phyloP scores from a whole-genome alignment of 441 rosid species.

The Adansonia rubrostipa region DNA sequence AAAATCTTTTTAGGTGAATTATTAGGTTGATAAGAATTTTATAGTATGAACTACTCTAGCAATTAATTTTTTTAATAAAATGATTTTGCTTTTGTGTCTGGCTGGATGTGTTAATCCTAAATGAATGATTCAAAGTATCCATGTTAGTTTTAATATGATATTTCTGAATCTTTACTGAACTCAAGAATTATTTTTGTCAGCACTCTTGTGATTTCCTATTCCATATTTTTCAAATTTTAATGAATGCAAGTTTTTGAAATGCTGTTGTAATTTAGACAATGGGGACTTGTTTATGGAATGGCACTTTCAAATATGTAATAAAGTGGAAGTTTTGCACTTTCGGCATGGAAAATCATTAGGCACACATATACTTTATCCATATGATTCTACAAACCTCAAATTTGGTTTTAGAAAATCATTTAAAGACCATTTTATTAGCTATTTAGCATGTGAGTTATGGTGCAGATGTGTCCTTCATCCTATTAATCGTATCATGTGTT shows the following conservation, averaged over 20 bases:
- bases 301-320: not conserved
- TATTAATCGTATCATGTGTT: not conserved
- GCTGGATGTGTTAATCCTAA: not conserved
- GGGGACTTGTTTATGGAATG: not conserved
- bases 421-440: not conserved
- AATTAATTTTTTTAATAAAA: not conserved
- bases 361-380: not conserved
- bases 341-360: not conserved
- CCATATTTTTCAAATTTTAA: not conserved
- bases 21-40: not conserved
- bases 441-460: not conserved
- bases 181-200: not conserved
- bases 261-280: not conserved
- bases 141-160: not conserved
- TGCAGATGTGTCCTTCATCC: not conserved
- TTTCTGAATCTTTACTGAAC: not conserved
- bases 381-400: not conserved
- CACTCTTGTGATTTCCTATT: not conserved
- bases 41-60: not conserved
- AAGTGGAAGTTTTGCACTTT: not conserved
- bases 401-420: not conserved
- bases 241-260: not conserved
- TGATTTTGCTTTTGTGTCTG: not conserved
- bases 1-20: slow-evolving; percentile 11
- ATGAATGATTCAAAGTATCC: not conserved